Evolutionary conservation across 2,329 filamentous ascomycete species (phyloP).

Genomic region (Phyllosticta citrichinensis): DNA sequence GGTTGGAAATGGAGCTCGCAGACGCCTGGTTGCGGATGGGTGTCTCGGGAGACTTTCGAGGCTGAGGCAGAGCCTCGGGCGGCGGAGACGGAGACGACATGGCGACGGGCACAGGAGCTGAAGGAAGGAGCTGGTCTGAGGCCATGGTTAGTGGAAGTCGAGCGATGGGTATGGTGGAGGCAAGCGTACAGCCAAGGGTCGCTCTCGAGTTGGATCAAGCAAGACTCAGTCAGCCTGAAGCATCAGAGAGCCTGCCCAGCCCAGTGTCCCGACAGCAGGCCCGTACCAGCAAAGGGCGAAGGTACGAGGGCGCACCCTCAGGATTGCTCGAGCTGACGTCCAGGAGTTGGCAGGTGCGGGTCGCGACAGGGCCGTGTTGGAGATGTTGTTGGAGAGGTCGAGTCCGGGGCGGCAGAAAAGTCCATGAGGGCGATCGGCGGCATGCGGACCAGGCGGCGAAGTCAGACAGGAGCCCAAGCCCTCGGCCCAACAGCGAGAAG

Average conservation of each 20-base stretch:
- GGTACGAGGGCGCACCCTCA: slow-evolving; percentile 1
- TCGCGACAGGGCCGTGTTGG: neutral
- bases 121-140: neutral
- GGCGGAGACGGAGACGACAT: slow-evolving; percentile 10
- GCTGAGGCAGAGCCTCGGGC: slow-evolving; percentile 8
- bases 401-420: slow-evolving; percentile 4
- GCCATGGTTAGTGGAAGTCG: neutral
- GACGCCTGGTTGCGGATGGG: slow-evolving; percentile 7
- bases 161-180: neutral
- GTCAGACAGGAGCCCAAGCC: neutral
- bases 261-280: neutral
- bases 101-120: neutral
- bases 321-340: neutral
- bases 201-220: neutral
- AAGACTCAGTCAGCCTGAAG: neutral
- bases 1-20: slow-evolving; percentile 6
- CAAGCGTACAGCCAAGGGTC: neutral
- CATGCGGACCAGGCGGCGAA: slow-evolving; percentile 1
- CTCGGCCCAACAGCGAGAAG: neutral
- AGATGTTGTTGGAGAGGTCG: neutral
- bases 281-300: slow-evolving; percentile 2
- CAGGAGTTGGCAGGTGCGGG: neutral
- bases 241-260: slow-evolving; percentile 2
- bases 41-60: neutral
- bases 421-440: slow-evolving; percentile 8